Evolutionary conservation across 1,284 basidiomycete genomes (phyloP).

Genomic region (Puccinia horiana): DNA sequence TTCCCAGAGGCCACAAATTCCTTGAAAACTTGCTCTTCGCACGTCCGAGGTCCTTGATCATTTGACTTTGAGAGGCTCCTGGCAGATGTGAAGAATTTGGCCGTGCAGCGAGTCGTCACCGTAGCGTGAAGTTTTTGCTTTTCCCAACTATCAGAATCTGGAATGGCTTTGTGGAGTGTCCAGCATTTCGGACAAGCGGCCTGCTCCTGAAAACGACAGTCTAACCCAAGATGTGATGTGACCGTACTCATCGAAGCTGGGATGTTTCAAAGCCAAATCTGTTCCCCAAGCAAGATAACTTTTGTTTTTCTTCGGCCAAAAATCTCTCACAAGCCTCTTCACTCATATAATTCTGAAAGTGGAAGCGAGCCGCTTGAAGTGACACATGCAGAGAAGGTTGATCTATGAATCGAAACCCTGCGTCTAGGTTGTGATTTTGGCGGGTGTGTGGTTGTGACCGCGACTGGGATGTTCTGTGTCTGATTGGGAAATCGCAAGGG

Average conservation of each 20-base stretch:
- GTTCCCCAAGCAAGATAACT: neutral
- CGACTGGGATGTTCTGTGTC: too few species aligned
- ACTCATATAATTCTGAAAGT: constrained; percentile 6
- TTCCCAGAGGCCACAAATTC: neutral
- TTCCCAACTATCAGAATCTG: constrained; percentile 6
- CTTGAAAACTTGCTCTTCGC: constrained; percentile 13
- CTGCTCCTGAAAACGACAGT: constrained; percentile 17
- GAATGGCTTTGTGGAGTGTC: constrained; percentile 7
- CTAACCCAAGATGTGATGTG: neutral
- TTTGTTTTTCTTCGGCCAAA: neutral
- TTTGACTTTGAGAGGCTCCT: neutral
- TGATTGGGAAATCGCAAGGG: too few species aligned
- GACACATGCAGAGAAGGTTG: neutral
- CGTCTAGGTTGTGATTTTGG: neutral
- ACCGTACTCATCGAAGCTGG: neutral
- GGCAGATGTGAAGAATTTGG: neutral
- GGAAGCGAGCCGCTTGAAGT: constrained; percentile 8
- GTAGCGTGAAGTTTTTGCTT: constrained; percentile 7
- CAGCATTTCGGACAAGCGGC: constrained; percentile 5
- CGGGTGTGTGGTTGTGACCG: neutral
- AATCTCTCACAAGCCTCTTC: constrained; percentile 5
- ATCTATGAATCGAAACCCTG: neutral
- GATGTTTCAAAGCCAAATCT: neutral
- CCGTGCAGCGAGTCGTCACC: neutral
- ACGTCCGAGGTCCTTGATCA: neutral